Base-by-base conservation (phyloP, 257 asterid genomes). In the Ophiorrhiza pumila region DNA sequence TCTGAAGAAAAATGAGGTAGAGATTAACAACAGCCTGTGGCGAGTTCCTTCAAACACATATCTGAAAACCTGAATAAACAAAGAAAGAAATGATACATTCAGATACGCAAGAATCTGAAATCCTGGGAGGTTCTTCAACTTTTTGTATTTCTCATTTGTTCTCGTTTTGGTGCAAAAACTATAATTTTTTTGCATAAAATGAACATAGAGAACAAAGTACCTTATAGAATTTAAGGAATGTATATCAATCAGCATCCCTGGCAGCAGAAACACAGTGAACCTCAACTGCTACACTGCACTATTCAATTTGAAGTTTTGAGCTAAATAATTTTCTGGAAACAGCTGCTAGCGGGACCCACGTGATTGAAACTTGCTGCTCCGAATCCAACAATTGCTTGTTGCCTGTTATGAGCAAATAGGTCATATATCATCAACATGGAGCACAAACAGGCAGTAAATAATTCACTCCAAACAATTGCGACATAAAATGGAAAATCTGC, bases 361-460 rank as follows among this genome's bases (percentile, higher is more conserved):
- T 20, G 84, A 80, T 41, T 68, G 68, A 69, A 89, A 79, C 80
- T 77, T 89, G 83, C 86, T 83, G 72, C 88, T 78, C 47, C 90
- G 81, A 10, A 81, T 66, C 96, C 97, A 91, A 79, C 90, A 87
- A 65, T 88, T 80, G 72, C 79, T 79, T 25, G 77, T 50, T 58
- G 82, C 87, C 96, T 91, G 91, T 67, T 69, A 73, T 47, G 76
- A 39, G 35, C 52, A 69, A 69, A 34, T 47, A 32, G 25, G 71
- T 65, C 32, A 67, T 46, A 67, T 46, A 32, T 43, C 68, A 69
- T 76, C 62, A 77, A 52, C 62, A 74, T 46, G 61, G 39, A 57
- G 66, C 17, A 29, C 65, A 18, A 8, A 62, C 7, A 52, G 41
- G 64, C 56, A 15, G n/a, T 32, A 39, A 53, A 35, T 65, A 18